Percentiles rank a stretch among this genome's conserved stretches.
Conservation (phyloP, 2,329 filamentous ascomycete genomes). For the Fonsecaea monophora region DNA sequence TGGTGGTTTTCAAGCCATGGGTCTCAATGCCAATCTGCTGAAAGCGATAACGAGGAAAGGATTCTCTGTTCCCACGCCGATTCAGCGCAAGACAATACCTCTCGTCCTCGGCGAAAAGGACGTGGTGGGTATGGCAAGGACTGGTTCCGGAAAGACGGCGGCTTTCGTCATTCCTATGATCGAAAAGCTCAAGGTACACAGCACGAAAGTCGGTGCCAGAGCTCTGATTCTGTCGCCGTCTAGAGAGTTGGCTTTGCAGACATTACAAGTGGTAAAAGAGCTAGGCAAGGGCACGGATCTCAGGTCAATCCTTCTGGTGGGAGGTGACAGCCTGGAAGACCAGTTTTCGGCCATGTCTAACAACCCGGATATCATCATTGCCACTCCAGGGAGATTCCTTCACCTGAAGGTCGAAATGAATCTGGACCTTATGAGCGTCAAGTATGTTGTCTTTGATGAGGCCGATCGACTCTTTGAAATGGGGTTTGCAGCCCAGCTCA, state of each 20-base stretch:
- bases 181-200: constrained; percentile 87
- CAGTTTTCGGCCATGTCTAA: constrained; percentile 91
- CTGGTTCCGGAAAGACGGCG: constrained; percentile 97
- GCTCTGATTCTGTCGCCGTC: constrained; percentile 91
- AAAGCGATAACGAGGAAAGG: constrained; percentile 93
- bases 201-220: constrained; percentile 81
- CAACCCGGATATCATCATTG: constrained; percentile 97
- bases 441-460: constrained; percentile 97
- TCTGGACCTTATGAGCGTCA: constrained; percentile 85
- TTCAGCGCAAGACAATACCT: constrained; percentile 95
- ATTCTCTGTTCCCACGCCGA: constrained; percentile 94
- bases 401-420: constrained; percentile 98
- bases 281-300: constrained; percentile 88
- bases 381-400: constrained; percentile 92
- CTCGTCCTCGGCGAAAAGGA: constrained; percentile 87
- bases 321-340: constrained; percentile 93
- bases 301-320: constrained; percentile 86
- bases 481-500: constrained; percentile 93
- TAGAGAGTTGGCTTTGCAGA: constrained; percentile 92
- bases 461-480: constrained; percentile 97
- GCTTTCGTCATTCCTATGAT: constrained; percentile 99
- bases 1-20: constrained; percentile 96
- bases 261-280: constrained; percentile 94
- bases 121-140: constrained; percentile 98
- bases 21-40: constrained; percentile 79